These are phyloP conservation scores for Colletotrichum limetticola DNA, from an alignment of 2,329 filamentous ascomycete genomes.

Conservation along the genomic window DNA sequence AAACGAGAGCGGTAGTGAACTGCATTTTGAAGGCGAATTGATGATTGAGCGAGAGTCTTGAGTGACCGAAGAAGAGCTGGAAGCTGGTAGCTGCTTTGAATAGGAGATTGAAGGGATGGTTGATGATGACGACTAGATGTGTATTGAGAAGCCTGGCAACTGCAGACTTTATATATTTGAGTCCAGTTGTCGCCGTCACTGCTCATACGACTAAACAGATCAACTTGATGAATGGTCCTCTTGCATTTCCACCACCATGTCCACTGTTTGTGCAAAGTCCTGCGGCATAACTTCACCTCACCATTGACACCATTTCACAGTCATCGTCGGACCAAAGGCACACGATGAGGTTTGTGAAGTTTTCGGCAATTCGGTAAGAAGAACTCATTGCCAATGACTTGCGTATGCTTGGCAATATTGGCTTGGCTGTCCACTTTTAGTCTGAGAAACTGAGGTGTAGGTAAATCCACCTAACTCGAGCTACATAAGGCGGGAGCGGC, in stretches of 20 bases:
- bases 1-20: constrained; percentile 4
- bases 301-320: not conserved
- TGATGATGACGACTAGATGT: not conserved
- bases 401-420: constrained; percentile 2
- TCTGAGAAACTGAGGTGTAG: not conserved
- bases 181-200: not conserved
- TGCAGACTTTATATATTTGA: not conserved
- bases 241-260: not conserved
- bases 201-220: not conserved
- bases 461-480: not conserved
- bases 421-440: constrained; percentile 6
- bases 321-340: not conserved
- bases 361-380: not conserved
- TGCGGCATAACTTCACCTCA: not conserved
- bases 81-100: not conserved
- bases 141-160: not conserved
- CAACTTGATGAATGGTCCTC: not conserved
- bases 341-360: not conserved
- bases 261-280: not conserved
- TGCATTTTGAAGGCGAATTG: constrained; percentile 9
- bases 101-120: not conserved
- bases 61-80: not conserved
- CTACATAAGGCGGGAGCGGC: not conserved
- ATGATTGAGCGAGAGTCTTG: not conserved
- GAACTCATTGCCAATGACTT: not conserved